A percentile compares a stretch with the other conserved stretches of the same genome.
Evolutionary conservation across 768 basidiomycete species (phyloP).

Genomic region (Mycena belliarum): DNA sequence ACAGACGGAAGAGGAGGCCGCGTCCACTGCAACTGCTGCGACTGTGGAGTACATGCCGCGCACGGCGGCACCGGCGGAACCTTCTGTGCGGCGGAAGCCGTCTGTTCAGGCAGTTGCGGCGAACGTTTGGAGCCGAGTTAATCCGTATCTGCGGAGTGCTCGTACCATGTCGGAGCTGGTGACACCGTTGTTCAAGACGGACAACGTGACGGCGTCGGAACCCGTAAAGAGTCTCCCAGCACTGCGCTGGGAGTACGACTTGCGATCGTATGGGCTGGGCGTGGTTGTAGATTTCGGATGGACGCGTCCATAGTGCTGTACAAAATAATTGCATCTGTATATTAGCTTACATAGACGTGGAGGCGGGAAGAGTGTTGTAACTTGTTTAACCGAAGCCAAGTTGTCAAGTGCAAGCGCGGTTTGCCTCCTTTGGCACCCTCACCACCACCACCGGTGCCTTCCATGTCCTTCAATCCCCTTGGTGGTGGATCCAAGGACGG

Average conservation of each 20-base stretch:
- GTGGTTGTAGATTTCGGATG: constrained; percentile 77
- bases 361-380: background rate
- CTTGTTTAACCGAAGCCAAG: background rate
- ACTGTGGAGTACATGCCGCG: constrained; percentile 13
- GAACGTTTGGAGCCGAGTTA: constrained; percentile 11
- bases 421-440: constrained; percentile 15
- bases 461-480: constrained; percentile 41
- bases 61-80: constrained; percentile 9
- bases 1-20: constrained; percentile 8
- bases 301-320: constrained; percentile 35
- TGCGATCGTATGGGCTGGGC: constrained; percentile 71
- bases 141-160: constrained; percentile 7
- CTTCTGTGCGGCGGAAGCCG: background rate
- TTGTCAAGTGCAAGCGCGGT: background rate
- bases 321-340: background rate
- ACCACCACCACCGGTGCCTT: constrained; percentile 2
- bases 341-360: background rate
- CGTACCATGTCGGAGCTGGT: constrained; percentile 1
- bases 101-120: constrained; percentile 3
- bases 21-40: constrained; percentile 1
- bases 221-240: constrained; percentile 26
- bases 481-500: constrained; percentile 34
- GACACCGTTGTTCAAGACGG: constrained; percentile 1
- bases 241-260: constrained; percentile 61
- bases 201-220: constrained; percentile 19